These are phyloP conservation scores for Colletotrichum sp. DNA, from an alignment of 2,329 filamentous ascomycete genomes.

Conservation along the genomic window DNA sequence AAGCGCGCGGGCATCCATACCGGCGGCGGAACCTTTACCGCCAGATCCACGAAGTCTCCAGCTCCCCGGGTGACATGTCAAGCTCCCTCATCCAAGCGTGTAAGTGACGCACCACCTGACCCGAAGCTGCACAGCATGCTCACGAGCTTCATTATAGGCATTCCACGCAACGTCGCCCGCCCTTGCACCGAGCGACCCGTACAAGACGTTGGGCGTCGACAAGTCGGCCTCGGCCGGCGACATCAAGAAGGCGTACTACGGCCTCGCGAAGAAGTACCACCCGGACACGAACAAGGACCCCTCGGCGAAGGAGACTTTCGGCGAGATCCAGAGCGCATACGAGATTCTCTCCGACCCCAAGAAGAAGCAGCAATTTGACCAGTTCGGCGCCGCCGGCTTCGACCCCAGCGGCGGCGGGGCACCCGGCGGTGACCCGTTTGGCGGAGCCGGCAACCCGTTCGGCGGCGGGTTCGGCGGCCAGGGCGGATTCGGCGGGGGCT, in stretches of 20 bases:
- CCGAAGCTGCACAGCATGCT: neutral
- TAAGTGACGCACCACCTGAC: conserved; percentile 4
- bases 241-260: conserved; percentile 99
- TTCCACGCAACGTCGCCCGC: conserved; percentile 66
- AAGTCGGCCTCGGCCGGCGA: conserved; percentile 83
- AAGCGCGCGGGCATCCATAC: conserved; percentile 32
- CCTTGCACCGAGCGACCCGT: conserved; percentile 76
- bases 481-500: conserved; percentile 78
- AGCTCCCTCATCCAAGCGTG: conserved; percentile 20
- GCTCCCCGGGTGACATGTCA: conserved; percentile 34
- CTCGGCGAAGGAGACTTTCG: conserved; percentile 92
- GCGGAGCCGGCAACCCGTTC: conserved; percentile 70
- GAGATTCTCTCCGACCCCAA: conserved; percentile 91
- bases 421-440: conserved; percentile 63
- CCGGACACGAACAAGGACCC: conserved; percentile 98
- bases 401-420: conserved; percentile 70
- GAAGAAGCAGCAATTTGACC: conserved; percentile 91
- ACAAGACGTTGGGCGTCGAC: conserved; percentile 82
- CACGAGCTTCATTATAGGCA: conserved; percentile 34
- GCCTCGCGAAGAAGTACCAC: conserved; percentile 95
- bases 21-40: conserved; percentile 3
- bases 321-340: conserved; percentile 91
- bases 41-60: conserved; percentile 12
- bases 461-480: conserved; percentile 59
- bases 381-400: conserved; percentile 88